Base-by-base conservation (phyloP, 2,329 filamentous ascomycete species). In the Emmonsia crescens region DNA sequence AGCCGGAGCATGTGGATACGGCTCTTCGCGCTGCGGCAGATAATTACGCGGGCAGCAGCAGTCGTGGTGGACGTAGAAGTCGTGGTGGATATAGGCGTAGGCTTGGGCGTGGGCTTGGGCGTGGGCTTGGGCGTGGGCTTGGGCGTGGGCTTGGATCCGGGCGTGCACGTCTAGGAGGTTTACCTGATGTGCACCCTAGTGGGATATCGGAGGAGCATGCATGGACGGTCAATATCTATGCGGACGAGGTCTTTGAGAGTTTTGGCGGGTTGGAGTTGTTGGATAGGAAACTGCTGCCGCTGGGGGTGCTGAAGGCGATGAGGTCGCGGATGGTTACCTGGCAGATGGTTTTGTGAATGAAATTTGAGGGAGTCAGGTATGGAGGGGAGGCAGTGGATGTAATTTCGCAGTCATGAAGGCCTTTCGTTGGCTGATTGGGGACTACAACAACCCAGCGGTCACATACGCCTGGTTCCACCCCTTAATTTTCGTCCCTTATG, bases 271-370 rank as follows among this genome's bases (percentile, higher is more conserved):
- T 75, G 60, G 72, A 65, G 48, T 64, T 78, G 27, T 71, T 76
- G n/a, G 74, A 77, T 58, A 72, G 72, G 65, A 69, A 71, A 59
- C 75, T 75, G 60, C 66, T 78, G 52, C 74, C 76, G 1, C 64
- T 75, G 5, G 75, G 75, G 0, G 66, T 77, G 33, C 65, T 78
- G 67, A 64, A 66, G 24, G 74, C 77, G 72, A 74, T 77, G 68
- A 72, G 72, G 62, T 71, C 68, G 19, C 76, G 73, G 68, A 74
- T 71, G 63, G 74, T 78, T 12, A 72, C 67, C 49, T 77, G 76
- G 75, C 75, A 74, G 61, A 75, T 76, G 75, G 70, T 75, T 2
- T 63, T 77, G 29, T 76, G 71, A 60, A n/a, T n/a, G n/a, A n/a
- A n/a, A n/a, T n/a, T n/a, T n/a, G n/a, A n/a, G n/a, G n/a, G n/a